A percentile compares a stretch with the other conserved stretches of the same genome.
phyloP scores from a whole-genome alignment of 345 rosid species.

The Populus deltoides region DNA sequence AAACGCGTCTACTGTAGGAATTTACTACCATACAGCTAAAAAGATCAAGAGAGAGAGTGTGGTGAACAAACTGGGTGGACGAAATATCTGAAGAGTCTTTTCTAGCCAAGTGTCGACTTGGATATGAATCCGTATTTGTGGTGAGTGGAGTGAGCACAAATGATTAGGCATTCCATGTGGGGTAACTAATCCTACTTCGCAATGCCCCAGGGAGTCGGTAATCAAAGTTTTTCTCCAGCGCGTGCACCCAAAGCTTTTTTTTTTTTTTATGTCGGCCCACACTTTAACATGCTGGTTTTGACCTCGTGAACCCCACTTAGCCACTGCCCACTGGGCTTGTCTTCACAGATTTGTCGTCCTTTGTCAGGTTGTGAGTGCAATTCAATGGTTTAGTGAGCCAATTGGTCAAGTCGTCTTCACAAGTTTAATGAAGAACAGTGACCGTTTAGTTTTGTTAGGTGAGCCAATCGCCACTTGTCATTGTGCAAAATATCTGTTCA shows the following conservation, averaged over 20 bases:
- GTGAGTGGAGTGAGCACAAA: background rate
- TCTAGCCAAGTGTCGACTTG: no score
- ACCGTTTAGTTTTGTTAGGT: background rate
- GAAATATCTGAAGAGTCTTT: no score
- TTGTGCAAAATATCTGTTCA: conserved; percentile 10
- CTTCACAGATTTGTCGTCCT: background rate
- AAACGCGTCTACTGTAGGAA: no score
- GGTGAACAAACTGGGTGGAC: no score
- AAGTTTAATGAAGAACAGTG: background rate
- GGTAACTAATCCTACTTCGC: background rate
- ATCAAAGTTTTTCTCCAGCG: background rate
- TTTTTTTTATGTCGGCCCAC: conserved; percentile 7
- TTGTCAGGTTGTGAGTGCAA: background rate
- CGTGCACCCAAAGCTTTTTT: conserved; percentile 15
- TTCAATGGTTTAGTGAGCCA: background rate
- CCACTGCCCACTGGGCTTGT: background rate
- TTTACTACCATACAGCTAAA: no score
- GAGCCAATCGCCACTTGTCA: conserved; percentile 28
- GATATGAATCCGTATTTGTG: background rate
- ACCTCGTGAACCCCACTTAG: background rate
- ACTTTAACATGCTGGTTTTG: conserved; percentile 14
- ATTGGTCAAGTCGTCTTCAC: background rate
- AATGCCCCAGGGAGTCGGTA: background rate
- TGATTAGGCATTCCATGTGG: background rate
- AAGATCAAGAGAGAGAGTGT: no score